These are phyloP conservation scores for Ogataea thermomethanolica DNA, from an alignment of 805 yeast genomes.

Conservation along the genomic window DNA sequence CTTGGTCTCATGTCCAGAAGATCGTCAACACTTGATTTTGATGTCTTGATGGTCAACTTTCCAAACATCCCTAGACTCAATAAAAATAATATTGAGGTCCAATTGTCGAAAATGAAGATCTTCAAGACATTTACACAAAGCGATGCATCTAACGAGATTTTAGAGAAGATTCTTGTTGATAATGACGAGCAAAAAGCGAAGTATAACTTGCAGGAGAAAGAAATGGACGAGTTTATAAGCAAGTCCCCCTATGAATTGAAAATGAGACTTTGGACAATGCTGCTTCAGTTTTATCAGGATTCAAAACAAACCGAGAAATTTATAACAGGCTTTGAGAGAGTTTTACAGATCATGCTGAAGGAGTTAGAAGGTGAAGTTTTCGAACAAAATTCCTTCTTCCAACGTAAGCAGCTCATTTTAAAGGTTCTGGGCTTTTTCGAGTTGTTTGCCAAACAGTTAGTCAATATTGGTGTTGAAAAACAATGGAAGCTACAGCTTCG, in stretches of 20 bases:
- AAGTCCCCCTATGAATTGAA: conserved; percentile 63
- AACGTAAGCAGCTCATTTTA: conserved; percentile 43
- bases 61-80: conserved; percentile 56
- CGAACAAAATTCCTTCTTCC: conserved; percentile 22
- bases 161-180: conserved; percentile 26
- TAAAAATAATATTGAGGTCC: conserved; percentile 47
- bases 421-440: conserved; percentile 53
- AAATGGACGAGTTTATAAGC: conserved; percentile 59
- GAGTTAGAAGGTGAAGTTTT: conserved; percentile 33
- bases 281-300: conserved; percentile 53
- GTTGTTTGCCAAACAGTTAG: conserved; percentile 41
- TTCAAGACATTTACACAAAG: conserved; percentile 61
- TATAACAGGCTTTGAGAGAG: conserved; percentile 48
- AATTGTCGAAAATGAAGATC: conserved; percentile 68
- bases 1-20: conserved; percentile 27
- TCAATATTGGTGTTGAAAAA: conserved; percentile 25
- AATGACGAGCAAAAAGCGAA: conserved; percentile 27
- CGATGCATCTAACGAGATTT: conserved; percentile 25
- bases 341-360: conserved; percentile 42
- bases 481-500: conserved; percentile 34
- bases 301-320: conserved; percentile 34
- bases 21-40: conserved; percentile 21
- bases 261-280: conserved; percentile 70
- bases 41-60: conserved; percentile 54
- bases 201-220: conserved; percentile 39